These are phyloP conservation scores for Oryza brachyantha DNA, from an alignment of 176 grass and related monocot species.

Conservation along the genomic window DNA sequence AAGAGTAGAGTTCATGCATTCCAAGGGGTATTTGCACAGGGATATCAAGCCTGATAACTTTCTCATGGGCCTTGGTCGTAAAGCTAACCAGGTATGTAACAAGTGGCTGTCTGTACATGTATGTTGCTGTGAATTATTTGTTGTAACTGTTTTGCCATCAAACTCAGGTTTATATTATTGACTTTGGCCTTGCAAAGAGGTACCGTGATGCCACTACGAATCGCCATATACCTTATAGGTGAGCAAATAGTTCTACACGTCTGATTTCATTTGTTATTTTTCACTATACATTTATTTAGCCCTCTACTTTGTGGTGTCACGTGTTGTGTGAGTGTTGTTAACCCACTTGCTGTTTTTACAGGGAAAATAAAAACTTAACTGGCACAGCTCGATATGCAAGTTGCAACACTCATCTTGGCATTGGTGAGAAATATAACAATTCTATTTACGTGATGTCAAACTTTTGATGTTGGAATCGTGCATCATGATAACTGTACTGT, in stretches of 20 bases:
- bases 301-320: background rate
- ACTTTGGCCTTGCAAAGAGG: constrained; percentile 83
- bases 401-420: constrained; percentile 67
- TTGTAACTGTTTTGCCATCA: constrained; percentile 17
- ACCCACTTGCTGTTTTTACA: constrained; percentile 12
- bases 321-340: background rate
- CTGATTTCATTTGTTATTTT: background rate
- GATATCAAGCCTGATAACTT: constrained; percentile 88
- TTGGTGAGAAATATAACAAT: constrained; percentile 42
- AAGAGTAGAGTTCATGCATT: constrained; percentile 79
- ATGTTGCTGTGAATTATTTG: background rate
- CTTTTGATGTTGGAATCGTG: constrained; percentile 20
- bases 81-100: constrained; percentile 70
- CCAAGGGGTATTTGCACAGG: constrained; percentile 78
- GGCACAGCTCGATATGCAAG: constrained; percentile 79
- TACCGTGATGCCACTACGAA: constrained; percentile 67
- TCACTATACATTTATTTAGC: background rate
- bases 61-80: constrained; percentile 81
- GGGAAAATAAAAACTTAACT: constrained; percentile 76
- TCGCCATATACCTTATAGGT: constrained; percentile 83
- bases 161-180: constrained; percentile 78
- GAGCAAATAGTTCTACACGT: background rate
- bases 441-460: background rate
- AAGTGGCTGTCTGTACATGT: background rate
- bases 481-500: background rate